Conservation (phyloP, 2,329 filamentous ascomycete genomes). For the Sclerotinia minor region DNA sequence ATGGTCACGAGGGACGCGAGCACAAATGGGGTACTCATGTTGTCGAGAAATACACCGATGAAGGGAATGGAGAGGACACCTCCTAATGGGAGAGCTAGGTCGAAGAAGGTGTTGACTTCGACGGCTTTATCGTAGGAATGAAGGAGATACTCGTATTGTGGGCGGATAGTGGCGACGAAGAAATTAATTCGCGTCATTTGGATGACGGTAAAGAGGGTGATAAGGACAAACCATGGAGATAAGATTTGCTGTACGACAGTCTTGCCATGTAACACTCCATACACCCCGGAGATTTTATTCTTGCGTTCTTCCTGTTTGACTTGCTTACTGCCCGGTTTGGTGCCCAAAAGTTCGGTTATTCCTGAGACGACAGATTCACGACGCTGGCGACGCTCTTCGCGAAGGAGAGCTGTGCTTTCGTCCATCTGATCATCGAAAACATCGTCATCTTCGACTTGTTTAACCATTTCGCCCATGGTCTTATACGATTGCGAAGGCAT, state of each 20-base stretch:
- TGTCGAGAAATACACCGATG: conserved; percentile 78
- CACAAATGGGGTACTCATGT: conserved; percentile 69
- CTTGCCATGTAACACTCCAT: conserved; percentile 78
- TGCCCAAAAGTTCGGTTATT: conserved; percentile 72
- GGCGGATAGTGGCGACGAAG: conserved; percentile 82
- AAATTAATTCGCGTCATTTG: conserved; percentile 87
- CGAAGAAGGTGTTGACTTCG: conserved; percentile 80
- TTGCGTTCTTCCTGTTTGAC: conserved; percentile 67
- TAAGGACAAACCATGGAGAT: conserved; percentile 81
- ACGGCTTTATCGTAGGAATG: conserved; percentile 60
- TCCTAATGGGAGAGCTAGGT: conserved; percentile 78
- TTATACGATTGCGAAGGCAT: conserved; percentile 80
- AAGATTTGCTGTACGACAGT: conserved; percentile 71
- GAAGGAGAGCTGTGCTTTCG: conserved; percentile 45
- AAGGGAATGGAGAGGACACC: conserved; percentile 85
- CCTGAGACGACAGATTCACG: conserved; percentile 53
- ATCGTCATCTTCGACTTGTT: conserved; percentile 61
- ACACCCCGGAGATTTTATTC: conserved; percentile 69
- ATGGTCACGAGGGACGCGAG: conserved; percentile 67
- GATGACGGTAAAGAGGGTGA: conserved; percentile 73
- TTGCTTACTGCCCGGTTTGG: conserved; percentile 62
- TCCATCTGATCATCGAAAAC: conserved; percentile 57
- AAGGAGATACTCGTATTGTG: conserved; percentile 79
- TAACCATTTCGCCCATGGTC: conserved; percentile 78
- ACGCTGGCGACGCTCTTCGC: conserved; percentile 52